Evolutionary conservation across 306 rosid species (phyloP).

Genomic region (Canavalia gladiata): DNA sequence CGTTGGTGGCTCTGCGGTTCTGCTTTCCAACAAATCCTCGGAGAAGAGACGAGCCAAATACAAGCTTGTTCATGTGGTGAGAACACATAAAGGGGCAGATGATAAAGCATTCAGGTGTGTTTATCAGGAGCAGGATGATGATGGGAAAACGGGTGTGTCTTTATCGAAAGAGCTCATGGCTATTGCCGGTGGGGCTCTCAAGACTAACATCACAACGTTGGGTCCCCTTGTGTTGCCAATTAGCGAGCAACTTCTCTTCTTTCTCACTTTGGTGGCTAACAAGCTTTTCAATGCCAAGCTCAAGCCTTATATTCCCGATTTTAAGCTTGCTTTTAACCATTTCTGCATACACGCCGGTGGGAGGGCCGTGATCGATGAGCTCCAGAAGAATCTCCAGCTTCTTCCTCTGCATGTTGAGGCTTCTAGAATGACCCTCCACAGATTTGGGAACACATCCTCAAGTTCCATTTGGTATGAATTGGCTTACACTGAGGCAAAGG

Average conservation of each 20-base stretch:
- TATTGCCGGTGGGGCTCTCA: constrained; percentile 70
- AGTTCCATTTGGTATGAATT: constrained; percentile 78
- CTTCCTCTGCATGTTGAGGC: constrained; percentile 61
- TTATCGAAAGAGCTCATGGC: constrained; percentile 73
- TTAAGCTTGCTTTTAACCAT: constrained; percentile 72
- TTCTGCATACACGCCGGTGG: constrained; percentile 80
- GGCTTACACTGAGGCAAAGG: constrained; percentile 73
- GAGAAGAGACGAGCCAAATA: constrained; percentile 62
- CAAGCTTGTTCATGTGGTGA: constrained; percentile 66
- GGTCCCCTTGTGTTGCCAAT: constrained; percentile 73
- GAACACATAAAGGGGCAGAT: constrained; percentile 69
- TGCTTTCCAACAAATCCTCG: constrained; percentile 59
- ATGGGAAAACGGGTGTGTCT: constrained; percentile 68
- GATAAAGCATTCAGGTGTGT: constrained; percentile 66
- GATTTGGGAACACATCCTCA: constrained; percentile 76
- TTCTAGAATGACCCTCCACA: constrained; percentile 69
- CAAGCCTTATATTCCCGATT: constrained; percentile 70
- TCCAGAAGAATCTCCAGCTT: constrained; percentile 73
- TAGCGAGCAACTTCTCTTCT: constrained; percentile 69
- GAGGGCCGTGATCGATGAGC: constrained; percentile 74
- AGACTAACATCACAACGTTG: constrained; percentile 66
- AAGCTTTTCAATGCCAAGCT: constrained; percentile 54
- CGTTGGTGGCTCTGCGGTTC: constrained; percentile 63
- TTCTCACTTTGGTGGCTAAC: constrained; percentile 50
- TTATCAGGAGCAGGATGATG: constrained; percentile 64